phyloP scores from a whole-genome alignment of 345 rosid genomes.

The Hibiscus trionum region DNA sequence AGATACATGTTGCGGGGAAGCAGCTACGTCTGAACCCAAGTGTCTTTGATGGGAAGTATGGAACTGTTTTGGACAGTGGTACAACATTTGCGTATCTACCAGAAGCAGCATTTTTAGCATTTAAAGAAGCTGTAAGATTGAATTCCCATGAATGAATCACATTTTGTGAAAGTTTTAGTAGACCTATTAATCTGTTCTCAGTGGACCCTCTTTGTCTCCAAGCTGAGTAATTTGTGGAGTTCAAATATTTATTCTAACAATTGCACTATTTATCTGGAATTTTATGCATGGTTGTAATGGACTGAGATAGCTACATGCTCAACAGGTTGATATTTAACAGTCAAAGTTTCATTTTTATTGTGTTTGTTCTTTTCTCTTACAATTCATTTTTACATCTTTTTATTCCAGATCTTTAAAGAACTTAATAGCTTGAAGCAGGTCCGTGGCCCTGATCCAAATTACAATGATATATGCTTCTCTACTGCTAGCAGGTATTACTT shows the following conservation, averaged over 20 bases:
- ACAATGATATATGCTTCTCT: conserved; percentile 77
- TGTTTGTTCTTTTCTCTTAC: background rate
- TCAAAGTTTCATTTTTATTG: background rate
- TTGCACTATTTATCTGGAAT: background rate
- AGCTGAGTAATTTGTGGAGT: background rate
- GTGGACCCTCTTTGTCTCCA: background rate
- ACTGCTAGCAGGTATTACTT: conserved; percentile 45
- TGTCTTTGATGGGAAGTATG: conserved; percentile 70
- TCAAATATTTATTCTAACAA: conserved; percentile 6
- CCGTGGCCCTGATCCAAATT: conserved; percentile 87
- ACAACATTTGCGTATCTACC: conserved; percentile 93
- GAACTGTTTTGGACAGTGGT: conserved; percentile 84
- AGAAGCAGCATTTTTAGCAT: conserved; percentile 62
- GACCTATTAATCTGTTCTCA: background rate
- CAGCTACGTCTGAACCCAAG: conserved; percentile 47
- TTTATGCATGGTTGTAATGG: background rate
- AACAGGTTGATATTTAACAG: background rate
- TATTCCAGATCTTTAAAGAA: conserved; percentile 54
- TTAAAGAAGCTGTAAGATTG: conserved; percentile 69
- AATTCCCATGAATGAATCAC: background rate
- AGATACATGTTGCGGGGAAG: conserved; percentile 86
- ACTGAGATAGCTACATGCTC: background rate
- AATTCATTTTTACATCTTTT: background rate
- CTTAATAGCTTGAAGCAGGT: conserved; percentile 54
- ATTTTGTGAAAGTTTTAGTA: background rate